Evolutionary conservation across 2,329 filamentous ascomycete genomes (phyloP), one percentile per base, ranked within the genome.

Genomic region (Trichophyton simii): DNA sequence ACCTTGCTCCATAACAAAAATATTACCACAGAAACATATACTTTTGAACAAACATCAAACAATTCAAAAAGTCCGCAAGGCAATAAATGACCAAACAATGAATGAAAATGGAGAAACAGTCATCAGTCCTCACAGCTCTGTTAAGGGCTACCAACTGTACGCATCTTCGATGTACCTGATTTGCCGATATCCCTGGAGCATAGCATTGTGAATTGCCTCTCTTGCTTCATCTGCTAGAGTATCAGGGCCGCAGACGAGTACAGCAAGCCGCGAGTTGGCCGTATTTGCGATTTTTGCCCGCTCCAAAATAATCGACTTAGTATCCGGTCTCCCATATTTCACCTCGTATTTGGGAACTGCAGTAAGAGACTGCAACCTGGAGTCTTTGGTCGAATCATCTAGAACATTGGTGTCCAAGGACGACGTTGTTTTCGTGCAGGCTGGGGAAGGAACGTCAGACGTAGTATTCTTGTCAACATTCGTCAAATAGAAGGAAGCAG

Each of bases 161-260:
- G 71, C 70, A 64, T 78, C 75, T 61, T 78, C 77, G 64, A 77
- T 75, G 63, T 78, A 77, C 61, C 77, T 75, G 8, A 78, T 66
- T 0, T 68, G 68, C 9, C 57, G 52, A 15, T 67, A 68, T 6
- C 68, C 69, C 8, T 65, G 62, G 44, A 67, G 69, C 63, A 72
- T 62, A 13, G 70, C 70, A 6, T 68, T 57, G 52, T 74, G 72
- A 61, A 75, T 72, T 2, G 72, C 70, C 18, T 62, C 68, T 22
- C 77, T 66, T n/a, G 72, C 71, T 36, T 76, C 70, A 64, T 79
- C 76, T 22, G 75, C 75, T 75, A 78, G 76, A 4, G 66, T 65
- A 0, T 69, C 72, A 3, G 76, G 76, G 1, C 77, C 77, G 63
- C 75, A 75, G 3, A 73, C 72, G 31, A 78, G 64, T 22, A 77